Conservation (phyloP, 1,139 yeast genomes). For the Saccharomycopsis crataegensis region DNA sequence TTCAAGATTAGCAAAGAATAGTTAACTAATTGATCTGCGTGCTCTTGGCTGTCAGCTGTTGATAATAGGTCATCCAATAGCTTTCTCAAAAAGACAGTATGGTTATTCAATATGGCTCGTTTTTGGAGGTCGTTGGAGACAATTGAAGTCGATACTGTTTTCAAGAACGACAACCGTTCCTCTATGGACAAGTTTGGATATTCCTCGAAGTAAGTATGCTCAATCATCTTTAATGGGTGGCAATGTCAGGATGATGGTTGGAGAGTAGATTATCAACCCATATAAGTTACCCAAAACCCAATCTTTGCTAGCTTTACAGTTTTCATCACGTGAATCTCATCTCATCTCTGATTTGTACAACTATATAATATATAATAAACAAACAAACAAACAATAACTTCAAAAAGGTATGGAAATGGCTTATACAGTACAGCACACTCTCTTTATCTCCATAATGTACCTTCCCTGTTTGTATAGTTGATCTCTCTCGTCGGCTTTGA, state of each 20-base stretch:
- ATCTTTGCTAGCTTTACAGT: not conserved
- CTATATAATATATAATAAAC: too few species aligned
- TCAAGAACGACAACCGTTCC: not conserved
- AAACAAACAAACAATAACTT: too few species aligned
- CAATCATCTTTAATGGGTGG: too few species aligned
- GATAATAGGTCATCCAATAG: not conserved
- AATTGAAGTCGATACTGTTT: not conserved
- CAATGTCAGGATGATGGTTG: too few species aligned
- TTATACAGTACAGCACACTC: constrained; percentile 1
- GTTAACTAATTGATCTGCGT: not conserved
- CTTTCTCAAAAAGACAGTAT: not conserved
- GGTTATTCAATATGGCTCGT: not conserved
- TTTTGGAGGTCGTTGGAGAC: constrained; percentile 12
- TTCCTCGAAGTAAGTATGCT: too few species aligned
- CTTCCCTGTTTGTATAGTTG: constrained; percentile 38
- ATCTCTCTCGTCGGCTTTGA: constrained; percentile 29
- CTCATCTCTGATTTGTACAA: too few species aligned
- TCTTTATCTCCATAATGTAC: constrained; percentile 32
- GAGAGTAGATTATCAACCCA: too few species aligned
- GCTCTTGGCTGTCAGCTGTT: not conserved
- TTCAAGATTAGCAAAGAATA: constrained; percentile 6
- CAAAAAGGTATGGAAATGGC: too few species aligned
- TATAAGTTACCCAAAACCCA: not conserved
- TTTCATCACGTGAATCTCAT: too few species aligned
- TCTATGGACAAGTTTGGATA: not conserved